Evolutionary conservation across 2,329 filamentous ascomycete genomes (phyloP), one percentile per base, ranked within the genome.

Genomic region (Alternaria conjuncta): DNA sequence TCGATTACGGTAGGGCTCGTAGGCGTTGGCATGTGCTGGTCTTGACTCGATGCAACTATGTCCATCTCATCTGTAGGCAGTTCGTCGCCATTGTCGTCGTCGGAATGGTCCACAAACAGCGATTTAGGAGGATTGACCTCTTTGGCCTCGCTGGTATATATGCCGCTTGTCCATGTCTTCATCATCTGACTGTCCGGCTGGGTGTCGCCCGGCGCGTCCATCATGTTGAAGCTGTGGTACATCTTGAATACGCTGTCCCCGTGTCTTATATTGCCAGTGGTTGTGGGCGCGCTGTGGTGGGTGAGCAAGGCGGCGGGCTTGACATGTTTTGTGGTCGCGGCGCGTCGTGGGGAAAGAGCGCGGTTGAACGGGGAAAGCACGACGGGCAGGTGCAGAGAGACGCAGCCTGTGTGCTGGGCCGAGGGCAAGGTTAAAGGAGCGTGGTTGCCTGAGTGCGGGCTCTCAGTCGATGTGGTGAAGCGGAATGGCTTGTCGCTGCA

Each of bases 131-230:
- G 54, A 50, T 20, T 46, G 49, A 45, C 43, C 43, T 65, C 63
- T 45, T 43, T 64, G 21, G 49, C 65, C 23, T 63, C 66, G 47
- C 62, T 64, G 43, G 58, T 63, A 18, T 60, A 69, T 23, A 74
- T 61, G 25, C 67, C 73, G 44, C 79, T 81, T 47, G 75, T 78
- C 63, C 73, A 82, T 21, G 81, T 71, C 50, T 73, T 80, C 69
- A 83, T 82, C 49, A 84, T 79, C 66, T 85, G 83, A 57, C 82
- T 82, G 57, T 83, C 81, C 23, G 79, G 78, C 72, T 85, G 83
- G 2, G 83, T 85, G 64, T 85, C 83, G 54, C 82, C 82, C 2
- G 75, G 74, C 18, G 66, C 71, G 61, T 78, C 78, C 54, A 77
- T 75, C 50, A 73, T 80, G 32, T 72, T 80, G 64, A 83, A 84